Evolutionary conservation across 1,284 basidiomycete species (phyloP), one percentile per base, ranked within the genome.

Genomic region (Cutaneotrichosporon cavernicola): DNA sequence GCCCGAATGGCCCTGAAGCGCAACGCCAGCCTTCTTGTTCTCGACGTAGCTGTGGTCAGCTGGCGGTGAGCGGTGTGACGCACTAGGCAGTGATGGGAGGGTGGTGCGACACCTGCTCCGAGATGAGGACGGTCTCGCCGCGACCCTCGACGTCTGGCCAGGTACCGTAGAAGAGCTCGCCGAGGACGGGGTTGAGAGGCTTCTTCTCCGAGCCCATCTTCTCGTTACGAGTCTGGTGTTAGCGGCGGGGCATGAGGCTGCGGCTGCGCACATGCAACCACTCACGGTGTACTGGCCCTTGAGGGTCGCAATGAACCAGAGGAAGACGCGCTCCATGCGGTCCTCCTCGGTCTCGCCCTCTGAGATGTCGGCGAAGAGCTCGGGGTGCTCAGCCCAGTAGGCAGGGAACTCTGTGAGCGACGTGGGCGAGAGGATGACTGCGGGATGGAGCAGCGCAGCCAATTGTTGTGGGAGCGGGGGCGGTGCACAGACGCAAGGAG

Each of bases 21-120:
- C 81, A 61, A 99, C 80, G 1, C 92, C 90, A 73, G 92, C 93
- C 53, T 83, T 78, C 65, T 87, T 83, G 83, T 99, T 98, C 81
- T 88, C 85, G 71, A 99, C 90, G 80, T 87, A 86, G 83, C 76
- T 78, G 59, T 88, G 77, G 69, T 73, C 71, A 61, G 74, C 14
- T 14, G 11, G 53, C 2, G 9, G 5, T 8, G 16, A 57, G 1
- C 7, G n/a, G 11, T 4, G 10, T 0, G 18, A 65, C 72, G 58
- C 50, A 75, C 72, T 78, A 78, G 56, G 78, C 76, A 60, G 80
- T 93, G 72, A 94, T 89, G 7, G 92, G 91, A 4, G 93, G 93
- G 80, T 96, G 93, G 76, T 96, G 94, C 32, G 92, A 96, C 59
- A 97, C 95, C 81, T 99, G 96, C 83, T 99, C 96, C n/a, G 96